phyloP scores from a whole-genome alignment of 169 alveolate genomes.

The Plasmodium ovale region DNA sequence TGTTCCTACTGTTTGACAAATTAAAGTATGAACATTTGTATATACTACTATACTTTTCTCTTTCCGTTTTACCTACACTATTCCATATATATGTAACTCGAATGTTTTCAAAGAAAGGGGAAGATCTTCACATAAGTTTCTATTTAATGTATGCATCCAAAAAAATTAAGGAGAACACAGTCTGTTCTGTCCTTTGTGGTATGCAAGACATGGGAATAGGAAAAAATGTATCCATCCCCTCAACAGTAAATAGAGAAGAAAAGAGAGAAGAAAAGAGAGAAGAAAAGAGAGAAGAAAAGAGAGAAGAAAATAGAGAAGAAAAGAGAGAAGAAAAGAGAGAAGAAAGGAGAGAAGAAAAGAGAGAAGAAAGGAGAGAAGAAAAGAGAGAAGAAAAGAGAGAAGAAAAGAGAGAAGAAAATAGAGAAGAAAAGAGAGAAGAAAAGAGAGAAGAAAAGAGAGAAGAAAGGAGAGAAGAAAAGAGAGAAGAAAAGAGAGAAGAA shows the following conservation, averaged over 20 bases:
- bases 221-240: background rate
- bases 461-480: background rate
- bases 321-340: background rate
- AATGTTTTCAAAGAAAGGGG: background rate
- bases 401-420: background rate
- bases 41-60: conserved; percentile 44
- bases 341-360: background rate
- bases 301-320: background rate
- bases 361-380: background rate
- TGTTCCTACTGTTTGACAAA: conserved; percentile 18
- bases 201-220: too few relatives aligned
- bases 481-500: background rate
- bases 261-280: background rate
- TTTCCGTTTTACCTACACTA: conserved; percentile 31
- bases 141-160: conserved; percentile 24
- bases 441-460: background rate
- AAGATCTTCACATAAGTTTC: conserved; percentile 2
- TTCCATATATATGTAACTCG: conserved; percentile 44
- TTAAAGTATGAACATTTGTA: conserved; percentile 43
- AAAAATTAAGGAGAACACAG: too few relatives aligned
- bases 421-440: background rate
- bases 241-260: background rate
- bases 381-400: background rate
- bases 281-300: background rate
- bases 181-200: too few relatives aligned